Conservation (phyloP, 805 yeast genomes). For the Tetrapisispora taiwanensis region DNA sequence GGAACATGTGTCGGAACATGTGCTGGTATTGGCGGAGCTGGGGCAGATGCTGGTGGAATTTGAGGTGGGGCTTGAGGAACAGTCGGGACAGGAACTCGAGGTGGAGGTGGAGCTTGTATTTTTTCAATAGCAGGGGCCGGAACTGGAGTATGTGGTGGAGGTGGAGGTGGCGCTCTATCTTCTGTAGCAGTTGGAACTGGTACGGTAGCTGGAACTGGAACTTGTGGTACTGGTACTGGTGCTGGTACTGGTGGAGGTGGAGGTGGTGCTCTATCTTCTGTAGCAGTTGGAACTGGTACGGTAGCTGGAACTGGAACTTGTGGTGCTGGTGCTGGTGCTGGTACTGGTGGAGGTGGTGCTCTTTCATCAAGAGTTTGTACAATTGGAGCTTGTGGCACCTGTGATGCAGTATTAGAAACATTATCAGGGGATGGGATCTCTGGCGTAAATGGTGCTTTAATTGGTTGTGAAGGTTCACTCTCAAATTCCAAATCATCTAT, state of each 20-base stretch:
- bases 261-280: constrained; percentile 1
- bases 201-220: not conserved
- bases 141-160: not conserved
- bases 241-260: constrained; percentile 1
- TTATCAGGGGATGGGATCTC: no score
- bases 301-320: not conserved
- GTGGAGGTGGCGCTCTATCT: constrained; percentile 3
- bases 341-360: constrained; percentile 9
- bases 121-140: not conserved
- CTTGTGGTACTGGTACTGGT: constrained; percentile 8
- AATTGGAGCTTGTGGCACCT: not conserved
- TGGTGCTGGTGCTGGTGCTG: not conserved
- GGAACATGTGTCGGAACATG: not conserved
- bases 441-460: not conserved
- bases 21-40: constrained; percentile 2
- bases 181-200: not conserved
- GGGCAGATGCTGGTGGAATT: not conserved
- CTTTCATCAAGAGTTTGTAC: not conserved
- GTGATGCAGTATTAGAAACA: not conserved
- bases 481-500: not conserved
- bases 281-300: not conserved
- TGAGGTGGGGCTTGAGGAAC: not conserved
- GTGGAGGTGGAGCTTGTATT: constrained; percentile 2
- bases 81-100: not conserved
- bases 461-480: no score